Evolutionary conservation across 441 rosid genomes (phyloP), one percentile per base, ranked within the genome.

Genomic region (Adansonia rubrostipa): DNA sequence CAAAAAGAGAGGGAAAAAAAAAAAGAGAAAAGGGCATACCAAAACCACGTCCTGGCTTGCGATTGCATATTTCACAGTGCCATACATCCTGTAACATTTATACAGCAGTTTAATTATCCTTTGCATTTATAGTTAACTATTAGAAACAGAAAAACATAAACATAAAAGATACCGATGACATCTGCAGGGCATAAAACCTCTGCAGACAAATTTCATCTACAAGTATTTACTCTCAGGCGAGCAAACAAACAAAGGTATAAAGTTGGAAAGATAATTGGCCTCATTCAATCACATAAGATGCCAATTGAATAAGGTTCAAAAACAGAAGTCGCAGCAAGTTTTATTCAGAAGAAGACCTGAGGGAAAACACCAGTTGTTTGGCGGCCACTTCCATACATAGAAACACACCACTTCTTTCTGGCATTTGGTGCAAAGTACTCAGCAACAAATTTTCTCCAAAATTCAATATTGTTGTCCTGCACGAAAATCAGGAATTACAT

Each of bases 1-100:
- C 4, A 51, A 63, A 63, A 1, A 63, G 4, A 15, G 45, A 14
- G 10, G 33, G 33, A 63, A 60, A 6, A 7, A 56, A 8, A 28
- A 2, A 28, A 1, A 2, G 3, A 2, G 3, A 65, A 62, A 65
- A 40, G 17, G 69, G 66, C 92, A 76, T 90, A 96, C 99, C 99
- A 83, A 96, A 94, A 66, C 99, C 99, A 81, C 99, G 96, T 67
- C 99, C 98, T 36, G 99, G 98, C 88, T 92, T 94, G 72, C 97
- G 94, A 77, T 91, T 93, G 84, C 99, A 97, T 82, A 97, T 97
- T 84, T 93, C 99, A 86, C 99, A 97, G 81, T 95, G 99, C 99
- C 99, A 97, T 82, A 89, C 94, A 80, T 94, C 99, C 98, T 96
- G 92, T 84, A 89, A 82, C 57, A 77, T 82, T 80, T 61, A 40